These are phyloP conservation scores for Oryza australiensis DNA, from an alignment of 176 grass and related monocot genomes.

Conservation along the genomic window DNA sequence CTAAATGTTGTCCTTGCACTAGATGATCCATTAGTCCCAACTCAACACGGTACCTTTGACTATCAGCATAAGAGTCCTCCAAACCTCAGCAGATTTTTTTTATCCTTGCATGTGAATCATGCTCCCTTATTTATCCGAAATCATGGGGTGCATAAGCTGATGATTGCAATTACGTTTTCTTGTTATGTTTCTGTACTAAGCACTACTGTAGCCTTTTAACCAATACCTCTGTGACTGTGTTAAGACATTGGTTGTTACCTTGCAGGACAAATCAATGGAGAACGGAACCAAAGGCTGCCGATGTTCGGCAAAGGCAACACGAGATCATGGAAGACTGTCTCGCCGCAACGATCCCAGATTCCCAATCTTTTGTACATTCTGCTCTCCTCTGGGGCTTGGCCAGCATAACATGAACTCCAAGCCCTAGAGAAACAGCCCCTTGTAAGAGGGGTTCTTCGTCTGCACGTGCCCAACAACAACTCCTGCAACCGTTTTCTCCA, in stretches of 20 bases:
- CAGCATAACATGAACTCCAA: constrained; percentile 29
- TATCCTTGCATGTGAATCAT: neutral
- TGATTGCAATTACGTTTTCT: neutral
- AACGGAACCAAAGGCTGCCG: neutral
- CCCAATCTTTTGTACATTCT: constrained; percentile 18
- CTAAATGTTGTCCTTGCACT: neutral
- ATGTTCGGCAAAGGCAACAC: constrained; percentile 15
- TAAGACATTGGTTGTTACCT: neutral
- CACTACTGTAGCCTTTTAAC: neutral
- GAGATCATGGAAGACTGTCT: neutral
- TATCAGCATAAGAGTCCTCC: neutral
- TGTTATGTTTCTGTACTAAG: neutral
- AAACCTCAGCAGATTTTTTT: neutral
- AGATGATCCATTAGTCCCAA: neutral
- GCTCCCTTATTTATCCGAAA: neutral
- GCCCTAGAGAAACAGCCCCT: constrained; percentile 35
- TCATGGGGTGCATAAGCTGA: neutral
- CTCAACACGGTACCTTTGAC: constrained; percentile 3
- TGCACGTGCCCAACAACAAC: constrained; percentile 73
- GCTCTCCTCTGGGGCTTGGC: constrained; percentile 25
- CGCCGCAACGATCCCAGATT: neutral
- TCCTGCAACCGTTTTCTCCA: constrained; percentile 63
- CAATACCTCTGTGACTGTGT: neutral
- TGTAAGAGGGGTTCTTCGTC: constrained; percentile 32
- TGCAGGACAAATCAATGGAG: constrained; percentile 33